Conservation (phyloP, 176 grass and related monocot species). For the Carex scoparia region DNA sequence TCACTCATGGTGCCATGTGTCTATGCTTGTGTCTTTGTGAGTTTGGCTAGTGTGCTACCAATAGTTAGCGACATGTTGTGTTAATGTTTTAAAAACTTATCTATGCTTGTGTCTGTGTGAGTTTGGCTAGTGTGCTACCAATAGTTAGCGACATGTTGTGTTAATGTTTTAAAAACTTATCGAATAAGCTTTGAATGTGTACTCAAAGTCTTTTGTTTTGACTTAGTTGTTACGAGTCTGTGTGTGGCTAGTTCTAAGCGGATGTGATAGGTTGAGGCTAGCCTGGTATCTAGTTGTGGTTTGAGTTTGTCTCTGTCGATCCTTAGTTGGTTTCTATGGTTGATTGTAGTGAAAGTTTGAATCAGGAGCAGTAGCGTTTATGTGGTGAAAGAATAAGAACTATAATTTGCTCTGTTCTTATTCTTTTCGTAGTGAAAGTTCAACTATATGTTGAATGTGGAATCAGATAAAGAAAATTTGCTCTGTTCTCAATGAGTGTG, state of each 20-base stretch:
- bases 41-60: too few species aligned
- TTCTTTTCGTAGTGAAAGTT: too few species aligned
- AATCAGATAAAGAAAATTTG: not conserved
- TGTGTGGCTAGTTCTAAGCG: not conserved
- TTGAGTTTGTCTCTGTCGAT: not conserved
- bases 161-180: not conserved
- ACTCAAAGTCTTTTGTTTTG: not conserved
- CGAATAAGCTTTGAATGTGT: not conserved
- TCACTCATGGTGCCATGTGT: too few species aligned
- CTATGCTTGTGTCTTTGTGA: too few species aligned
- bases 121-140: too few species aligned
- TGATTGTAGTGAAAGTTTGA: not conserved
- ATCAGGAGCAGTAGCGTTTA: not conserved
- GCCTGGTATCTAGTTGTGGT: not conserved
- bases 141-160: too few species aligned
- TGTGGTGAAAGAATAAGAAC: not conserved
- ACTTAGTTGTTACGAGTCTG: not conserved
- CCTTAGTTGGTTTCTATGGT: not conserved
- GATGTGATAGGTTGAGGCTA: not conserved
- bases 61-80: too few species aligned
- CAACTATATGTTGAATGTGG: not conserved
- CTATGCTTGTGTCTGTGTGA: too few species aligned
- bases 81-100: not conserved
- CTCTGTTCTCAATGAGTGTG: not conserved
- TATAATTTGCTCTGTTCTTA: not conserved